phyloP scores from a whole-genome alignment of 129 eudicot genomes.

The Chrysanthemum makinoi region DNA sequence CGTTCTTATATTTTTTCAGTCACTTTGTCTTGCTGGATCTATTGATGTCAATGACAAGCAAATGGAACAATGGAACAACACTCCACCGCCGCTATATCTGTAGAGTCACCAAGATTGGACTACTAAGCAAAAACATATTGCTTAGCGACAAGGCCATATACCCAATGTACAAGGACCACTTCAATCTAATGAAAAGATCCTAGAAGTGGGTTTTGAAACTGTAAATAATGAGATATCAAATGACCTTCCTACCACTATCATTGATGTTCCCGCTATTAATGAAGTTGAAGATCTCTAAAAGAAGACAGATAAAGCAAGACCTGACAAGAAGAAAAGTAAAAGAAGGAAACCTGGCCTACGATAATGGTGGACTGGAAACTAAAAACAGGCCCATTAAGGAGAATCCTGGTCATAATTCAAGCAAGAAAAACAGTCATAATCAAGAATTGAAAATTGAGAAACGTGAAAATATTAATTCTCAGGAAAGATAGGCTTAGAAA shows the following conservation, averaged over 20 bases:
- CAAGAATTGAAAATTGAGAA: conserved; percentile 8
- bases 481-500: not conserved
- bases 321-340: conserved; percentile 14
- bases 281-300: conserved; percentile 20
- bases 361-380: conserved; percentile 16
- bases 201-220: not conserved
- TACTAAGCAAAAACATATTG: conserved; percentile 49
- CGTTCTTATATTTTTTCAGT: conserved; percentile 29
- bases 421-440: conserved; percentile 21
- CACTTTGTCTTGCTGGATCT: conserved; percentile 92
- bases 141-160: conserved; percentile 55
- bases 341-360: conserved; percentile 15
- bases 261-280: conserved; percentile 6
- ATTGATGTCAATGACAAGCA: conserved; percentile 63
- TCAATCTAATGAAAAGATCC: conserved; percentile 10
- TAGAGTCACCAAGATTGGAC: conserved; percentile 80
- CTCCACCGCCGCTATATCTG: conserved; percentile 65
- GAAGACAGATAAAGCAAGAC: conserved; percentile 19
- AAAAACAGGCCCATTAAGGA: conserved; percentile 11
- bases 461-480: not conserved
- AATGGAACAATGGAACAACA: conserved; percentile 64
- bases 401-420: conserved; percentile 19
- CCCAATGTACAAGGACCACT: conserved; percentile 14
- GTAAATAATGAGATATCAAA: conserved; percentile 10
- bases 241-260: not conserved